Conservation (phyloP, 768 basidiomycete genomes). For the Porpolomopsis calyptriformis region DNA sequence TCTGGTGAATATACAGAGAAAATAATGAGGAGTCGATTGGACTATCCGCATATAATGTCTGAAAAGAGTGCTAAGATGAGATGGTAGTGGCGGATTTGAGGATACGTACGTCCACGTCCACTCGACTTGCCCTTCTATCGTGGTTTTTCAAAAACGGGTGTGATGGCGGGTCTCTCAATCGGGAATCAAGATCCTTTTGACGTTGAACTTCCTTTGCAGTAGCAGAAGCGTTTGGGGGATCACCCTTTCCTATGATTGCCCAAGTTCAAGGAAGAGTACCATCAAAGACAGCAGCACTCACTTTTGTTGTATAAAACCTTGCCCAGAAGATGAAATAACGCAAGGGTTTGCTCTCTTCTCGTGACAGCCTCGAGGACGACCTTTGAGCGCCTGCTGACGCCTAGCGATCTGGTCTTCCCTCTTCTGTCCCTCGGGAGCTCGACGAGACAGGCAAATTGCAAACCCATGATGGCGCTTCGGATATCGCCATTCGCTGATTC, state of each 20-base stretch:
- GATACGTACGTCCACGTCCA: slow-evolving; percentile 59
- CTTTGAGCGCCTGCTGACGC: slow-evolving; percentile 14
- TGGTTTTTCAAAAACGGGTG: slow-evolving; percentile 59
- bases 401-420: slow-evolving; percentile 26
- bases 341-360: slow-evolving; percentile 73
- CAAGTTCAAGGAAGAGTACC: slow-evolving; percentile 3
- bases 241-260: slow-evolving; percentile 54
- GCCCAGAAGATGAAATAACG: slow-evolving; percentile 86
- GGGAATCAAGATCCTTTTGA: slow-evolving; percentile 46
- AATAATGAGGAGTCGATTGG: slow-evolving; percentile 89
- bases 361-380: slow-evolving; percentile 64
- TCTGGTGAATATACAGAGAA: slow-evolving; percentile 88
- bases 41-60: slow-evolving; percentile 72
- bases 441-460: slow-evolving; percentile 71
- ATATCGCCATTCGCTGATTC: slow-evolving; percentile 85
- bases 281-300: slow-evolving; percentile 25
- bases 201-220: slow-evolving; percentile 53
- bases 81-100: neutral
- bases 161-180: slow-evolving; percentile 41
- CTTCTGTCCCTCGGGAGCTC: slow-evolving; percentile 23
- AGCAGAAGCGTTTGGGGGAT: slow-evolving; percentile 45
- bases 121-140: slow-evolving; percentile 56
- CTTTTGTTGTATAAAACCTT: slow-evolving; percentile 95
- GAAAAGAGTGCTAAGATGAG: neutral
- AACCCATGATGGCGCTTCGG: slow-evolving; percentile 82